Evolutionary conservation across 805 yeast genomes (phyloP), one percentile per base, ranked within the genome.

Genomic region (Wickerhamiella australiensis): DNA sequence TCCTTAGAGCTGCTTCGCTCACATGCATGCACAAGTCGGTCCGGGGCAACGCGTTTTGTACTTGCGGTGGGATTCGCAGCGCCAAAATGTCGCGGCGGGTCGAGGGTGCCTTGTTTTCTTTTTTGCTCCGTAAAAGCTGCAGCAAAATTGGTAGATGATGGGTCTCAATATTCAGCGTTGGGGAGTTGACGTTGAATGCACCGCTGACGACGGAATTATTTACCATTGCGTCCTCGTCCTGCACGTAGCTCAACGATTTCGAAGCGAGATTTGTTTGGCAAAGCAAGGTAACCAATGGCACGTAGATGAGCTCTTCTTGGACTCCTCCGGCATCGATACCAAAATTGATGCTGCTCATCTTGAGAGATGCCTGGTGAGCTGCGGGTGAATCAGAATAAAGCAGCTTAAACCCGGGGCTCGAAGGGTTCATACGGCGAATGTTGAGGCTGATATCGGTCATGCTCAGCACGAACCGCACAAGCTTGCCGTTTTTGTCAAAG

Each of bases 331-430:
- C 51, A 27, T 59, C 63, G 18, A 68, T 41, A 13, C 68, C 70
- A 33, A 66, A 56, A 9, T 61, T 61, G 26, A 65, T 43, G 2
- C 70, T 62, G 13, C 65, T 59, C 2, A 64, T 54, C 11, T 67
- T 56, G 42, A 65, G 52, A 9, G 66, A 57, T 8, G 66, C 62
- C 55, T 68, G 72, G 52, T 68, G 72, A 3, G 72, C 71, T n/a
- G 58, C 50, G 36, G 65, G 70, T 3, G 53, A 53, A 25, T 52
- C 50, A 7, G 57, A 57, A 52, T 65, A 68, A 35, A 60, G 53
- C 52, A 68, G 58, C 53, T 65, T 60, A 56, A 68, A 69, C 1
- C 69, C 70, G 9, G 71, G 68, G 46, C 64, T 63, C 31, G 57
- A 54, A 5, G 72, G 62, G 51, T 64, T 68, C 54, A 68, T 60